Percentiles rank a stretch among this genome's conserved stretches.
Evolutionary conservation across 1,284 basidiomycete genomes (phyloP).

Genomic region (Irpex sp.): DNA sequence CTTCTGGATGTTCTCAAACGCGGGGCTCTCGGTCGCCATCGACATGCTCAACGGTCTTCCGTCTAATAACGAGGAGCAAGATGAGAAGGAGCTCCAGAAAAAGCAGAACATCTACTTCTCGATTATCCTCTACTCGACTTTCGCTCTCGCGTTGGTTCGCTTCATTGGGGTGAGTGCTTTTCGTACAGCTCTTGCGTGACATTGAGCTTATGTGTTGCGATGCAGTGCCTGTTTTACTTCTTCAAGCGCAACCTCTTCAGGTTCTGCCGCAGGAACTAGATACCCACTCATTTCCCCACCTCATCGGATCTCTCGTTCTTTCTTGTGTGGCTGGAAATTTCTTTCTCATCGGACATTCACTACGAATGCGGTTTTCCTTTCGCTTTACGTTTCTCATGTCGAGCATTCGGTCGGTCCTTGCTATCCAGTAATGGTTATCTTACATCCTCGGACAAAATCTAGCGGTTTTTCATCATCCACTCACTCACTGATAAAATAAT

Average conservation of each 20-base stretch:
- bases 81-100: constrained; percentile 43
- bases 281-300: background rate
- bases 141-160: constrained; percentile 75
- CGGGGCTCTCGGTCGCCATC: constrained; percentile 77
- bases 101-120: constrained; percentile 82
- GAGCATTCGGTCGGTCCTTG: background rate
- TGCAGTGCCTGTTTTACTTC: constrained; percentile 78
- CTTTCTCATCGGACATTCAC: background rate
- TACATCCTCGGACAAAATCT: background rate
- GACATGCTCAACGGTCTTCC: constrained; percentile 80
- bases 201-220: constrained; percentile 7
- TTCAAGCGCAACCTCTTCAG: constrained; percentile 82
- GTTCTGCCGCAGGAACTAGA: constrained; percentile 71
- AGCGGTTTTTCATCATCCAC: background rate
- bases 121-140: constrained; percentile 88
- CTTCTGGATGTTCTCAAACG: constrained; percentile 85
- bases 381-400: background rate
- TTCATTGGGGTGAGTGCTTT: constrained; percentile 72
- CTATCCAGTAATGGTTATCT: background rate
- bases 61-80: constrained; percentile 36
- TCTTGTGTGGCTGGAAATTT: background rate
- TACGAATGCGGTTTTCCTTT: background rate
- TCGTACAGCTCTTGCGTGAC: background rate
- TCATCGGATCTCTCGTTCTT: background rate
- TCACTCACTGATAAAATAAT: background rate